Conservation (phyloP, 2,329 filamentous ascomycete species). For the Cladosporium sphaerospermum region DNA sequence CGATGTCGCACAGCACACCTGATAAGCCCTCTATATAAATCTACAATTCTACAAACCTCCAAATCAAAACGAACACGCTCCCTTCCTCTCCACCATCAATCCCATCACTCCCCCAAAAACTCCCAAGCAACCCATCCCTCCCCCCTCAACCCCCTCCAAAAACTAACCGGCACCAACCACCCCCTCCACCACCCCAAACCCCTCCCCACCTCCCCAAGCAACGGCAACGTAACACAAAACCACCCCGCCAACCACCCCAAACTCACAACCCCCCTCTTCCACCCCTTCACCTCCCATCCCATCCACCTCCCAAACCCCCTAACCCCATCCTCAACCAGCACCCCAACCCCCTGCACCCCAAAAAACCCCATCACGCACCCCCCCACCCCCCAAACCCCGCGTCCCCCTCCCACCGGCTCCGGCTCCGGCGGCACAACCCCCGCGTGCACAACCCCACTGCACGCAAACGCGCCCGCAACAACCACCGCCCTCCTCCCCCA, state of each 20-base stretch:
- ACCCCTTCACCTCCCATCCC: background rate
- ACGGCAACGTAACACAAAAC: conserved; percentile 20
- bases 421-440: conserved; percentile 28
- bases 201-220: conserved; percentile 20
- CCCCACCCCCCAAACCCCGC: conserved; percentile 11
- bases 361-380: conserved; percentile 22
- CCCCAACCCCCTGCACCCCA: conserved; percentile 24
- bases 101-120: background rate
- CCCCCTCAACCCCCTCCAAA: conserved; percentile 17
- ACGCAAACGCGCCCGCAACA: conserved; percentile 20
- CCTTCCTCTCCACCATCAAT: too few relatives aligned
- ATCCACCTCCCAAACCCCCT: background rate
- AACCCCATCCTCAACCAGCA: conserved; percentile 19
- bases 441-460: conserved; percentile 26
- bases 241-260: conserved; percentile 20
- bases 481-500: conserved; percentile 19
- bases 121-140: conserved; percentile 20
- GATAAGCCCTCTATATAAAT: too few relatives aligned
- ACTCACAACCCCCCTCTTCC: conserved; percentile 13
- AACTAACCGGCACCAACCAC: conserved; percentile 23
- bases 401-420: conserved; percentile 9
- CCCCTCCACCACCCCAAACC: conserved; percentile 25
- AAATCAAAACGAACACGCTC: too few relatives aligned
- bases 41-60: too few relatives aligned
- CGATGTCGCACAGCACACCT: too few relatives aligned